Base-by-base conservation (phyloP, 441 rosid species). In the Gossypium schwendimanii region DNA sequence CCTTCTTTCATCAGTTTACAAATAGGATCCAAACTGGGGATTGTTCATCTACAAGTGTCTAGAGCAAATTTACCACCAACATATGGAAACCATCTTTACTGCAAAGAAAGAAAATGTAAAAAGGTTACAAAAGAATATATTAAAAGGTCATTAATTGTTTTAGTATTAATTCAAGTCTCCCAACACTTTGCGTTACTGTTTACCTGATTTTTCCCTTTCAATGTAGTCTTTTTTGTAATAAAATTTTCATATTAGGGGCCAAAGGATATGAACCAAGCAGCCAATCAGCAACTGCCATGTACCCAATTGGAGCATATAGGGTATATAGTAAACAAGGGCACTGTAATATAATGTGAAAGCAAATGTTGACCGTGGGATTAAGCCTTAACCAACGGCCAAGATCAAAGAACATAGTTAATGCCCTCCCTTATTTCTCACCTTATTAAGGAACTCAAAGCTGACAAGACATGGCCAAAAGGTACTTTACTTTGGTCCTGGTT, bases 361-460 rank as follows among this genome's bases (percentile, higher is more conserved):
- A 76, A 49, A 66, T 69, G 17, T 28, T 4, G 60, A 70, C 82
- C 85, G 55, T 72, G 41, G 50, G 85, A 84, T 47, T 84, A 17
- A 73, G 6, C 60, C 31, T 31, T 15, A 78, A 78, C 62, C 68
- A 74, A 79, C 61, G 86, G 79, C 57, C 76, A 73, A 33, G 76
- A 77, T 78, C 73, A 63, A 52, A 49, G 69, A 36, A 7, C 14
- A 57, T 0, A 67, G 53, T 61, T 70, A 75, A 78, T 69, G 69
- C 62, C 33, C 62, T 20, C 17, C n/a, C 2, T 17, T 17, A 9
- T 23, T 41, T 73, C 73, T 23, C 69, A 52, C 76, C 62, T 47
- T 77, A 73, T 71, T 77, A 82, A 77, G 60, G 41, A 68, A 68
- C 60, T 28, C 71, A 28, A 50, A 50, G 45, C 45, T 68, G 45